These are phyloP conservation scores for Lophiotrema nucula DNA, from an alignment of 495 filamentous ascomycete genomes.

Conservation along the genomic window DNA sequence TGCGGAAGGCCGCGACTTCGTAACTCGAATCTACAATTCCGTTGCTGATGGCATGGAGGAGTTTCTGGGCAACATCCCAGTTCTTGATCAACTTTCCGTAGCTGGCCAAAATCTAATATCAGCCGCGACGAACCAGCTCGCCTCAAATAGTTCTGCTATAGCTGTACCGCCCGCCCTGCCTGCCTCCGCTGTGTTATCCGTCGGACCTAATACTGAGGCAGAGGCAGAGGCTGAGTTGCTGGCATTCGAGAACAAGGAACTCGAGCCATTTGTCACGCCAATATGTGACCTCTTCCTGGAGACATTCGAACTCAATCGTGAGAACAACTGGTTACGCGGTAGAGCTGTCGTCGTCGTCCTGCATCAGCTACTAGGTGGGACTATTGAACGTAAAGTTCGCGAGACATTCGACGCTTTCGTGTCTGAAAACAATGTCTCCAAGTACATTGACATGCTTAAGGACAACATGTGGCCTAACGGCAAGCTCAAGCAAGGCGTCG, in stretches of 20 bases:
- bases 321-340: slow-evolving; percentile 91
- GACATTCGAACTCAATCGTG: slow-evolving; percentile 88
- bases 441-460: slow-evolving; percentile 67
- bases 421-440: slow-evolving; percentile 74
- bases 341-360: slow-evolving; percentile 86
- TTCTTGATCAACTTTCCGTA: slow-evolving; percentile 89
- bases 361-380: slow-evolving; percentile 73
- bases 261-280: slow-evolving; percentile 95
- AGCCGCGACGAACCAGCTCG: slow-evolving; percentile 77
- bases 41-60: slow-evolving; percentile 98
- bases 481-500: slow-evolving; percentile 39
- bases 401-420: slow-evolving; percentile 69
- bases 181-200: neutral
- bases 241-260: slow-evolving; percentile 85
- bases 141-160: slow-evolving; percentile 42
- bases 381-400: slow-evolving; percentile 88
- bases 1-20: slow-evolving; percentile 78
- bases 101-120: slow-evolving; percentile 92
- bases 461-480: slow-evolving; percentile 81
- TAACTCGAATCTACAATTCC: slow-evolving; percentile 91
- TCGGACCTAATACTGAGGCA: slow-evolving; percentile 55
- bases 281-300: slow-evolving; percentile 98
- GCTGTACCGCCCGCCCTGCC: slow-evolving; percentile 33
- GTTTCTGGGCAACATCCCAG: slow-evolving; percentile 89
- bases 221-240: slow-evolving; percentile 94